A percentile compares a stretch with the other conserved stretches of the same genome.
Evolutionary conservation across 345 rosid genomes (phyloP).

Genomic region (Bruguiera parviflora): DNA sequence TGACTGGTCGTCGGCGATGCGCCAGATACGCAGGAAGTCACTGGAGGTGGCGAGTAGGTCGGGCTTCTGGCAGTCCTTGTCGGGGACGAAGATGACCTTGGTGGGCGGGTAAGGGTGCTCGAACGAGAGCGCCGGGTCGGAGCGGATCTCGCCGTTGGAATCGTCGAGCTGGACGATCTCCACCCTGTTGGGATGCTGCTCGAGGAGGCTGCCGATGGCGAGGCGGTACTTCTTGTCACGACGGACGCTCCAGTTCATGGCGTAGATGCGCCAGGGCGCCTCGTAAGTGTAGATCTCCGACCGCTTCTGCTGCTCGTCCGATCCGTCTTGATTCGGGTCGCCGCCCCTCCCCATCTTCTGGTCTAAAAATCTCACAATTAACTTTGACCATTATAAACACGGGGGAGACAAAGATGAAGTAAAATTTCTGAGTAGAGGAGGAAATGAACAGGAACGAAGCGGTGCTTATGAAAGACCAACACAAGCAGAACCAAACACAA

Average conservation of each 20-base stretch:
- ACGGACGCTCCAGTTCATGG: constrained; percentile 99
- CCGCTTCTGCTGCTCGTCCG: constrained; percentile 91
- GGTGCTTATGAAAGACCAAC: too few species aligned
- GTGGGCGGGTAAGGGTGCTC: constrained; percentile 95
- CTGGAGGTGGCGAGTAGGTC: constrained; percentile 93
- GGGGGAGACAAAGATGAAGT: too few species aligned
- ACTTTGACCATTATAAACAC: too few species aligned
- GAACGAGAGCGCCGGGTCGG: constrained; percentile 78
- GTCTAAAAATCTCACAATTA: too few species aligned
- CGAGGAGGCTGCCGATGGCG: constrained; percentile 88
- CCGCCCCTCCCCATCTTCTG: constrained; percentile 57
- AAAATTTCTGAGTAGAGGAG: too few species aligned
- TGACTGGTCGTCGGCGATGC: constrained; percentile 57
- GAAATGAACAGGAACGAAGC: too few species aligned
- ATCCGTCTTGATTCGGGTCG: constrained; percentile 73
- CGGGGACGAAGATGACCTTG: constrained; percentile 84
- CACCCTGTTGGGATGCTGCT: constrained; percentile 67
- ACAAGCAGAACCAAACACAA: too few species aligned
- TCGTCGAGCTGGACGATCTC: constrained; percentile 97
- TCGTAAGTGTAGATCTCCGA: constrained; percentile 97
- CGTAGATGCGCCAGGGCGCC: constrained; percentile 97
- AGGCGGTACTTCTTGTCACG: constrained; percentile 95
- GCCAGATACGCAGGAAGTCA: constrained; percentile 91
- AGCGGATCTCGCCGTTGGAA: constrained; percentile 90
- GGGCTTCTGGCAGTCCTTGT: constrained; percentile 80